These are phyloP conservation scores for Circinella minor DNA, from an alignment of 371 early-diverging fungal species.

Conservation along the genomic window DNA sequence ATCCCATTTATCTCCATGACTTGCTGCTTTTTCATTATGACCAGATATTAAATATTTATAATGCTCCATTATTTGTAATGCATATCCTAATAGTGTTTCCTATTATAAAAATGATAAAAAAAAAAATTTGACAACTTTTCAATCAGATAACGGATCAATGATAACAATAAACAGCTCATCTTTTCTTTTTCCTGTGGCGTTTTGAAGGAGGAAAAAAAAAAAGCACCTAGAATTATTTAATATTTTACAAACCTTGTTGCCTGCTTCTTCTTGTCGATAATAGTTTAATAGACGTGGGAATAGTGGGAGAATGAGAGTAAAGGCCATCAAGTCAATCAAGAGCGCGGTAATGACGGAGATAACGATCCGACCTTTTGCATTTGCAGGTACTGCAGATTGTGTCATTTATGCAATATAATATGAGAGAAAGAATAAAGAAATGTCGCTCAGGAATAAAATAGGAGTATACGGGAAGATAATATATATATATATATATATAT, in stretches of 20 bases:
- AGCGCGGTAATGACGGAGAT: conserved; percentile 72
- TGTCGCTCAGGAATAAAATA: too few relatives aligned
- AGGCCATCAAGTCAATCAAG: conserved; percentile 93
- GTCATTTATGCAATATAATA: conserved; percentile 2
- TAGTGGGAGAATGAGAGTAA: conserved; percentile 96
- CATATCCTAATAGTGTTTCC: conserved; percentile 41
- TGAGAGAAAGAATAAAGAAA: not conserved
- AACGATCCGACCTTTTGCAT: conserved; percentile 23
- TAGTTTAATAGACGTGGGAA: conserved; percentile 77
- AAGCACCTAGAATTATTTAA: not conserved
- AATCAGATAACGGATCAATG: too few relatives aligned
- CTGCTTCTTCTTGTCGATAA: conserved; percentile 59
- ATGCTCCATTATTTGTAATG: conserved; percentile 34
- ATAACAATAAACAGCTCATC: too few relatives aligned
- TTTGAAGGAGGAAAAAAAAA: conserved; percentile 1
- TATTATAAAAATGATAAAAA: not conserved
- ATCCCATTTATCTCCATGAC: conserved; percentile 64
- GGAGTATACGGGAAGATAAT: too few relatives aligned
- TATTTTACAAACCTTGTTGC: conserved; percentile 39
- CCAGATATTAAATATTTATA: conserved; percentile 40
- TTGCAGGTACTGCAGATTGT: not conserved
- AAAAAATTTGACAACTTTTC: not conserved
- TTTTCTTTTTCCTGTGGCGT: too few relatives aligned
- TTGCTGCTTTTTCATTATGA: not conserved
- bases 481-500: too few relatives aligned